Conservation (phyloP, 2,329 filamentous ascomycete species). For the Calonectria pteridis region DNA sequence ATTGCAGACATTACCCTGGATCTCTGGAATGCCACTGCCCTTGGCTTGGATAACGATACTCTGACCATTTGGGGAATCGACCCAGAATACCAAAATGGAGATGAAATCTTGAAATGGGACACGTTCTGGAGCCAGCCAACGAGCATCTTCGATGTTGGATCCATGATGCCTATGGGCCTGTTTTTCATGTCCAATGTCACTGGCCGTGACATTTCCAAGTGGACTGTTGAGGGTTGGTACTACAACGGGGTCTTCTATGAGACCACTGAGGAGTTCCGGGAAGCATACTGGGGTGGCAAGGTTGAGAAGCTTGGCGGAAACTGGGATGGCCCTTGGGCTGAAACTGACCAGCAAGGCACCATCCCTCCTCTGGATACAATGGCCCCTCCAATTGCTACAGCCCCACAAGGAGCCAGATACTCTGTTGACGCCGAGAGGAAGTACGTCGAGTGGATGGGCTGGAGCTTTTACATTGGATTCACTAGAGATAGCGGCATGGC, state of each 20-base stretch:
- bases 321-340: constrained; percentile 16
- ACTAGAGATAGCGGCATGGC: constrained; percentile 61
- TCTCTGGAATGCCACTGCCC: constrained; percentile 23
- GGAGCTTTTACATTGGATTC: constrained; percentile 64
- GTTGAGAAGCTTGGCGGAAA: constrained; percentile 23
- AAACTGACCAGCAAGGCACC: constrained; percentile 20
- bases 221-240: constrained; percentile 21
- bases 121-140: constrained; percentile 23
- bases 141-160: constrained; percentile 17
- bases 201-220: constrained; percentile 18
- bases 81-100: constrained; percentile 10
- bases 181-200: constrained; percentile 25
- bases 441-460: constrained; percentile 26
- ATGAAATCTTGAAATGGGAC: constrained; percentile 14
- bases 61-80: constrained; percentile 23
- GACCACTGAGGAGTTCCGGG: constrained; percentile 20
- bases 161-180: constrained; percentile 26
- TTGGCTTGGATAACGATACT: constrained; percentile 22
- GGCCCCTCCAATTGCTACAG: constrained; percentile 7
- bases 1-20: constrained; percentile 18
- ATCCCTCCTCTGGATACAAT: constrained; percentile 23
- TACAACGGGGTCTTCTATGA: constrained; percentile 24
- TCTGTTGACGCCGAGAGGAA: constrained; percentile 16
- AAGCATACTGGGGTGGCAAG: constrained; percentile 17
- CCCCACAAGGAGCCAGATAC: constrained; percentile 18